Evolutionary conservation across 2,329 filamentous ascomycete species (phyloP).

Genomic region (Sporothrix phasma): DNA sequence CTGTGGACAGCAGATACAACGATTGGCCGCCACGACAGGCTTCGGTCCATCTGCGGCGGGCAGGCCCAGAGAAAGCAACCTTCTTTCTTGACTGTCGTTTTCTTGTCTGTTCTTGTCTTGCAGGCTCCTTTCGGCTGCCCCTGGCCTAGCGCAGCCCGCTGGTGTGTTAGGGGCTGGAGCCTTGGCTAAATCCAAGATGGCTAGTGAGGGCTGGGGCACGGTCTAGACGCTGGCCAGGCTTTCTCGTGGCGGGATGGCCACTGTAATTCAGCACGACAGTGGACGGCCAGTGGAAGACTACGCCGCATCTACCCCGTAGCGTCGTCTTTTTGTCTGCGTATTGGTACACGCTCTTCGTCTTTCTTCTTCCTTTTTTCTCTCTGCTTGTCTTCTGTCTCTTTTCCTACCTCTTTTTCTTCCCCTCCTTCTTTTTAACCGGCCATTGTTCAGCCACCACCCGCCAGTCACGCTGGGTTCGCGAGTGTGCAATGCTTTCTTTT

Average conservation of each 20-base stretch:
- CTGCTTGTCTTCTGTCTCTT: too few species aligned
- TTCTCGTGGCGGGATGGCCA: too few species aligned
- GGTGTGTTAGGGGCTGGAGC: not conserved
- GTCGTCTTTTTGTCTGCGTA: not conserved
- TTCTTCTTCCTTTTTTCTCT: too few species aligned
- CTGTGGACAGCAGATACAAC: not conserved
- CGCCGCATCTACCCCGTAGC: too few species aligned
- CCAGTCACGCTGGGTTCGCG: not conserved
- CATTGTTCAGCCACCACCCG: not conserved
- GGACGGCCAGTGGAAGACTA: not conserved
- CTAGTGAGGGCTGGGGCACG: not conserved
- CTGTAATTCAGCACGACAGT: too few species aligned
- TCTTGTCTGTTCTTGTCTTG: too few species aligned
- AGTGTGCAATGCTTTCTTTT: not conserved
- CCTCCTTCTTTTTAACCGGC: not conserved
- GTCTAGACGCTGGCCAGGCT: not conserved
- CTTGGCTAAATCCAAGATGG: too few species aligned
- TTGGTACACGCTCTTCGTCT: too few species aligned
- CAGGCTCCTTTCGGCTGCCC: not conserved
- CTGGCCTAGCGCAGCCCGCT: conserved; percentile 3
- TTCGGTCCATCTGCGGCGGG: not conserved
- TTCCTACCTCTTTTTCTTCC: not conserved
- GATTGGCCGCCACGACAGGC: not conserved
- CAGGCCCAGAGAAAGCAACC: not conserved
- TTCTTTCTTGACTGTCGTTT: too few species aligned